Conservation (phyloP, 768 basidiomycete species). For the Amanita phalloides region DNA sequence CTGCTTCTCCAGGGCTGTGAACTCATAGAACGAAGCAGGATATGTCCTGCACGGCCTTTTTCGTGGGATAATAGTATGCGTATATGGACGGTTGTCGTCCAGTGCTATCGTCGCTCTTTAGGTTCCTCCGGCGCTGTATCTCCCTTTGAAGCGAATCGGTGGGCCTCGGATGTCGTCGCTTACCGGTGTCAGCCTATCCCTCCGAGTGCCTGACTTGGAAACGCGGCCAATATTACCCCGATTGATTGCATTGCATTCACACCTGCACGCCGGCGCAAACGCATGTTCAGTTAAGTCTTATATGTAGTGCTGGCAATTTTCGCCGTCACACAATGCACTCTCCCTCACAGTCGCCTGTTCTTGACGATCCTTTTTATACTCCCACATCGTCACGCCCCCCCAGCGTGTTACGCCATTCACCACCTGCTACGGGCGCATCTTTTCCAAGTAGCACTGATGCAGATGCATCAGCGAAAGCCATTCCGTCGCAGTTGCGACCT, state of each 20-base stretch:
- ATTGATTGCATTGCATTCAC: not conserved
- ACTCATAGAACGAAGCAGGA: too few species aligned
- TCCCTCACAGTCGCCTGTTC: not conserved
- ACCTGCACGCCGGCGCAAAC: not conserved
- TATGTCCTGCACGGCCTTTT: too few species aligned
- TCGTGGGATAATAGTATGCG: too few species aligned
- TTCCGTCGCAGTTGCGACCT: not conserved
- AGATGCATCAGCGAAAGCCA: not conserved
- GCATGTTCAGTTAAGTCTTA: not conserved
- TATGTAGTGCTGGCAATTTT: not conserved
- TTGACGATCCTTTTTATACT: constrained; percentile 5
- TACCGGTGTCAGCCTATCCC: too few species aligned
- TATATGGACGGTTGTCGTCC: not conserved
- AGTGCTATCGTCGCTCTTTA: not conserved
- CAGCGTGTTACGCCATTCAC: not conserved
- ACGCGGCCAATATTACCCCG: not conserved
- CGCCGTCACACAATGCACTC: not conserved
- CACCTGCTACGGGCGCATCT: not conserved
- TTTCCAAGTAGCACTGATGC: not conserved
- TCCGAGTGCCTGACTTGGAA: not conserved
- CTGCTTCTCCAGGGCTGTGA: too few species aligned
- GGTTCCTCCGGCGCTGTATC: constrained; percentile 4
- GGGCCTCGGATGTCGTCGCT: not conserved
- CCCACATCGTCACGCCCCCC: constrained; percentile 4
- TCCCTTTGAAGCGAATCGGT: not conserved